phyloP scores from a whole-genome alignment of 805 yeast species.

The Cyberlindnera japonica region DNA sequence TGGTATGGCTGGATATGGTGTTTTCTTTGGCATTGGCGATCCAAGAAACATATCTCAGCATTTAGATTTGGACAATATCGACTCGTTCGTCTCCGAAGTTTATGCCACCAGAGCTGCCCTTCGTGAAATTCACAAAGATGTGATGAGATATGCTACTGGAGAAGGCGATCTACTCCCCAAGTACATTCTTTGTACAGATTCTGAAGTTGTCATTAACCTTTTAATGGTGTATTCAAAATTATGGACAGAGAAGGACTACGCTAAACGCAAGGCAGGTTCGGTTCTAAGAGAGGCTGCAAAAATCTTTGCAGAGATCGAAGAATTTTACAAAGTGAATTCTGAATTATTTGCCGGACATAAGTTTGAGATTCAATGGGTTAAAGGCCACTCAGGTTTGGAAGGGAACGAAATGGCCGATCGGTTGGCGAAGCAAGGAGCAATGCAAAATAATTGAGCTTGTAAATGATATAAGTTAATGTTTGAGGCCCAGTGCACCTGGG shows the following conservation, averaged over 20 bases:
- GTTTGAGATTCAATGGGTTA: conserved; percentile 55
- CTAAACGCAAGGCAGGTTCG: conserved; percentile 31
- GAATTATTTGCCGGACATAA: conserved; percentile 29
- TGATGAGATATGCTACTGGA: conserved; percentile 22
- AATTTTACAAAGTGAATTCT: conserved; percentile 34
- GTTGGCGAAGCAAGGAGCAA: conserved; percentile 67
- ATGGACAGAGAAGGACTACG: conserved; percentile 61
- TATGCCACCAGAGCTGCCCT: conserved; percentile 61
- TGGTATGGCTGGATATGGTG: conserved; percentile 75
- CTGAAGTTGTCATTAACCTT: conserved; percentile 58
- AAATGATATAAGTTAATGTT: no score
- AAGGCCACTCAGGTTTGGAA: conserved; percentile 62
- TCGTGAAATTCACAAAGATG: conserved; percentile 33
- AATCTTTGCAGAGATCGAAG: conserved; percentile 42
- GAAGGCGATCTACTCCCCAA: conserved; percentile 20
- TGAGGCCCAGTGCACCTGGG: no score
- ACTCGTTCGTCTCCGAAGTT: conserved; percentile 82
- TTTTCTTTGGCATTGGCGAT: conserved; percentile 58
- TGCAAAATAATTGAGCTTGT: conserved; percentile 9
- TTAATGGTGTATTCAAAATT: conserved; percentile 52
- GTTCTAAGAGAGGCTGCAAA: no score
- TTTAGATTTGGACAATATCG: conserved; percentile 45
- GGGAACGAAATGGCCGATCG: conserved; percentile 81
- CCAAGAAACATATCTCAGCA: conserved; percentile 53
- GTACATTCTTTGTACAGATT: conserved; percentile 61